Conservation (phyloP, 73 alveolate genomes). For the Blepharisma japonicum region DNA sequence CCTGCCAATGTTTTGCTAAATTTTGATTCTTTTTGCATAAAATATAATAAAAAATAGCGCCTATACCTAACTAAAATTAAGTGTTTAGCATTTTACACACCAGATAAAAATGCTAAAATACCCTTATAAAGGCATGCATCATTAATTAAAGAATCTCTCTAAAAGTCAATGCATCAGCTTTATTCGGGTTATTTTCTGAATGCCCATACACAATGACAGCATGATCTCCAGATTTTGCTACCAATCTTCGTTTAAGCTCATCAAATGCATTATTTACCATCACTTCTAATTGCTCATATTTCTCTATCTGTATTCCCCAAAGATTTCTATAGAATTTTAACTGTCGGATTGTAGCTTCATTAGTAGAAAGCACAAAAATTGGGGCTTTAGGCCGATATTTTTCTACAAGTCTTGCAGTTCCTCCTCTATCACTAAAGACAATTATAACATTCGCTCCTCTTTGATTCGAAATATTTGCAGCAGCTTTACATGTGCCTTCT, state of each 20-base stretch:
- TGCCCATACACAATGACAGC: neutral
- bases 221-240: neutral
- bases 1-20: no score
- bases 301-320: neutral
- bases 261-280: neutral
- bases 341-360: neutral
- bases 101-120: no score
- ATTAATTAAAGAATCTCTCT: no score
- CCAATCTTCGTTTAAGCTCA: neutral
- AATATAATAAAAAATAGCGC: no score
- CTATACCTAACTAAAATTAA: no score
- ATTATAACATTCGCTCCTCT: slow-evolving; percentile 58
- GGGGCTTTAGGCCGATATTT: slow-evolving; percentile 74
- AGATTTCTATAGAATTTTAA: neutral
- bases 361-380: slow-evolving; percentile 39
- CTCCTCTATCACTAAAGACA: slow-evolving; percentile 68
- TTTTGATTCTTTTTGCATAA: no score
- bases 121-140: no score
- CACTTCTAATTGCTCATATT: neutral
- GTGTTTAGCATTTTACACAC: no score
- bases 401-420: slow-evolving; percentile 65
- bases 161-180: neutral
- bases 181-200: neutral
- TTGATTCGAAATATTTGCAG: slow-evolving; percentile 4
- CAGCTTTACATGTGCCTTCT: neutral